Evolutionary conservation across 768 basidiomycete genomes (phyloP).

Genomic region (Dacryopinax primogenitus): DNA sequence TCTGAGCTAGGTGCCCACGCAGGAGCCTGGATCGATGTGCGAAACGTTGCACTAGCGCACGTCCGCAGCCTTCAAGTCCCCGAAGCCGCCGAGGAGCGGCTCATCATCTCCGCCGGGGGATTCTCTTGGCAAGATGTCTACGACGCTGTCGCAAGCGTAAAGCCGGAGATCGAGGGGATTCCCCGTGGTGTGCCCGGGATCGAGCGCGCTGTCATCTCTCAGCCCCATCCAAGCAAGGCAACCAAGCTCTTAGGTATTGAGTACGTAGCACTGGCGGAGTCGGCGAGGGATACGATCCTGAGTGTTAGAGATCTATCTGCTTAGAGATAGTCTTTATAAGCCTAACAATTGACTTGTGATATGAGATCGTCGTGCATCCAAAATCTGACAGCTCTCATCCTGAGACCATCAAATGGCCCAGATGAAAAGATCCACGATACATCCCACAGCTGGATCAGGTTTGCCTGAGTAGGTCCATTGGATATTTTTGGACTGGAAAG

Average conservation of each 20-base stretch:
- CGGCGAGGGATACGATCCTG: background rate
- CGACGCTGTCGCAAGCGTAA: background rate
- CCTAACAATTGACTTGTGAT: too few relatives aligned
- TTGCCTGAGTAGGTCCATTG: too few relatives aligned
- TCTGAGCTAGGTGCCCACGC: background rate
- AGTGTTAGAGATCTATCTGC: background rate
- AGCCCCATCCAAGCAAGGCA: background rate
- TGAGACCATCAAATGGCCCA: too few relatives aligned
- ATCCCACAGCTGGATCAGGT: too few relatives aligned
- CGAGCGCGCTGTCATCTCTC: background rate
- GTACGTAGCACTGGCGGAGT: background rate
- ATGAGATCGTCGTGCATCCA: too few relatives aligned
- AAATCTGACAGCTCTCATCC: too few relatives aligned
- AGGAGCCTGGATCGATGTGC: slow-evolving; percentile 13
- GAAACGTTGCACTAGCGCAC: slow-evolving; percentile 13
- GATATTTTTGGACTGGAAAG: too few relatives aligned
- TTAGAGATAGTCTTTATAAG: too few relatives aligned
- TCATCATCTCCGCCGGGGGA: slow-evolving; percentile 3
- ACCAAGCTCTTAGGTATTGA: background rate
- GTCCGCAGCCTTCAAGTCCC: slow-evolving; percentile 6
- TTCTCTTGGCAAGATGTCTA: slow-evolving; percentile 13
- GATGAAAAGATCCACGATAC: too few relatives aligned
- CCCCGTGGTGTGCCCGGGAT: background rate
- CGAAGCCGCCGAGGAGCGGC: slow-evolving; percentile 11
- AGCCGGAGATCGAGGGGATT: background rate